Evolutionary conservation across 1,139 yeast genomes (phyloP), one percentile per base, ranked within the genome.

Genomic region (Candida anutae): DNA sequence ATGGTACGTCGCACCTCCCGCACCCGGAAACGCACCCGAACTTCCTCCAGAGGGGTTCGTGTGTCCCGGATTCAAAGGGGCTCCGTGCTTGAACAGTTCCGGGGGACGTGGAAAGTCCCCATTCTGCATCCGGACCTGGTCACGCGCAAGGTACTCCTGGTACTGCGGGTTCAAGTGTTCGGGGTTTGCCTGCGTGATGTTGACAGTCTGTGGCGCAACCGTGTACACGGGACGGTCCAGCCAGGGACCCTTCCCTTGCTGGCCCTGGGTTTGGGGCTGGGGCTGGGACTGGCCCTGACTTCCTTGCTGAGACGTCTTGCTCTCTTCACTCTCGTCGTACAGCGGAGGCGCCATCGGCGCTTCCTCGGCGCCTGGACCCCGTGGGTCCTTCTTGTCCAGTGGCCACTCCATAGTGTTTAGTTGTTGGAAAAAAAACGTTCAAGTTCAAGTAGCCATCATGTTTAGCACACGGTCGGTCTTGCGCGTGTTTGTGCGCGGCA

Each of bases 91-190:
- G 19, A 40, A 44, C 19, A 42, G 40, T 15, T 48, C 49, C 8
- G 41, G 39, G 5, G 50, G 45, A 17, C 40, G 42, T 2, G 66
- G 66, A 16, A 32, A 42, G 36, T 58, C 54, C 0, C 69, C 71
- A 6, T 50, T 39, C 8, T 50, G 44, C 19, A 53, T 38, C 19
- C 66, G 38, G 31, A 56, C 51, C 29, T 53, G 53, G 25, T 64
- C 68, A n/a, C 55, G 40, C 22, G 41, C 40, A 19, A 50, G 45
- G 32, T 48, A 64, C 31, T 58, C 55, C 19, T 45, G 60, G 35
- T 62, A 63, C 3, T 61, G 50, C 0, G 67, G 66, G 25, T 61
- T 53, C 27, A 60, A 40, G 31, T 61, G 59, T 26, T 55, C 50
- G 1, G 64, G 61, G 13, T 56, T 56, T 1, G 68, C 55, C 27